These are phyloP conservation scores for Calycina herbarum DNA, from an alignment of 2,329 filamentous ascomycete genomes.

Conservation along the genomic window DNA sequence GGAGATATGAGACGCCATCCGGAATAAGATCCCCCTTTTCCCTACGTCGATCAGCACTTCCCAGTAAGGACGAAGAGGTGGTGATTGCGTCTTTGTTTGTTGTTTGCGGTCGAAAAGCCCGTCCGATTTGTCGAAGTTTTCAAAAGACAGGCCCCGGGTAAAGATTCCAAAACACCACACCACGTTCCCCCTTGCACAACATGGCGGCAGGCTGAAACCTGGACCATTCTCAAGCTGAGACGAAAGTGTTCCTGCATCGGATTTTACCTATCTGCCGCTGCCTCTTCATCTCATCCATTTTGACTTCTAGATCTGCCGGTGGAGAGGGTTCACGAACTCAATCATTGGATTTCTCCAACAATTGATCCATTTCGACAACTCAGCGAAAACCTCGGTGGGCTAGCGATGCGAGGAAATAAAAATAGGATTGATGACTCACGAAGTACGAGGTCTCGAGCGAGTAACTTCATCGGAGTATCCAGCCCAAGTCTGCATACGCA, in stretches of 20 bases:
- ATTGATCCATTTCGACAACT: too few species aligned
- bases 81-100: constrained; percentile 3
- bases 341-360: too few species aligned
- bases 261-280: neutral
- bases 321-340: too few species aligned
- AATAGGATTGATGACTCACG: neutral
- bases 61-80: neutral
- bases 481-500: neutral
- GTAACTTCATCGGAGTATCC: neutral
- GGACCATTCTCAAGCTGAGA: neutral
- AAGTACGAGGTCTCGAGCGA: neutral
- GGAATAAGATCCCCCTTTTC: constrained; percentile 1
- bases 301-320: too few species aligned
- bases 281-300: neutral
- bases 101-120: neutral
- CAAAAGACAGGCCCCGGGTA: constrained; percentile 6
- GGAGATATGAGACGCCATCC: neutral
- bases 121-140: constrained; percentile 8
- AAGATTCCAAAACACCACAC: neutral
- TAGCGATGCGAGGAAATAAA: neutral
- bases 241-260: neutral
- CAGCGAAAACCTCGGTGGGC: too few species aligned
- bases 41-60: constrained; percentile 5
- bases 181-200: neutral
- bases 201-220: neutral